These are phyloP conservation scores for Coniophora puteana DNA, from an alignment of 1,284 basidiomycete genomes.

Conservation along the genomic window DNA sequence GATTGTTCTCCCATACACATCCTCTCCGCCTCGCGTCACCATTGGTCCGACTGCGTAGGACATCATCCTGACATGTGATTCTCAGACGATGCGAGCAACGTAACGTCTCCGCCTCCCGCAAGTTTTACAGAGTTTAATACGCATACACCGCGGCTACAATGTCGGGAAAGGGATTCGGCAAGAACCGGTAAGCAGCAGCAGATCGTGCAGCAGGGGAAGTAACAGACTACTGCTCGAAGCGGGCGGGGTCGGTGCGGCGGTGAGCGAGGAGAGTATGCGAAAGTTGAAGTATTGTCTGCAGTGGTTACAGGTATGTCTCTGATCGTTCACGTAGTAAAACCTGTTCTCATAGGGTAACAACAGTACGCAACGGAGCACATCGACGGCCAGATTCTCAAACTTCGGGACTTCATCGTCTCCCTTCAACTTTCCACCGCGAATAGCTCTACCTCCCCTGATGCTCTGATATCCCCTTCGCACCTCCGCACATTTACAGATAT, in stretches of 20 bases:
- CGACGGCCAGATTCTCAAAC: constrained; percentile 80
- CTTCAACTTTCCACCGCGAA: constrained; percentile 43
- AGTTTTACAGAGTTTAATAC: constrained; percentile 9
- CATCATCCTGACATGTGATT: too few species aligned
- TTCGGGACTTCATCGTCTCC: constrained; percentile 78
- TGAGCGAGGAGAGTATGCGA: constrained; percentile 89
- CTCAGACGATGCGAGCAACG: too few species aligned
- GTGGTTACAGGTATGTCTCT: constrained; percentile 73
- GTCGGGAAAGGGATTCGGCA: constrained; percentile 15
- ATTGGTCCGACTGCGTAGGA: too few species aligned
- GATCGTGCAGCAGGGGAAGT: constrained; percentile 66
- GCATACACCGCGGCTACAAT: constrained; percentile 18
- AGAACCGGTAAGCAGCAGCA: constrained; percentile 31
- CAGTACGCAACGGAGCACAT: constrained; percentile 88
- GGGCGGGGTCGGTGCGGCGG: constrained; percentile 83
- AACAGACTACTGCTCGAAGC: constrained; percentile 84
- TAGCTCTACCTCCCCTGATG: constrained; percentile 20
- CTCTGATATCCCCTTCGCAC: constrained; percentile 47
- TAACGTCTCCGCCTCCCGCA: too few species aligned
- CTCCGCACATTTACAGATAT: constrained; percentile 69
- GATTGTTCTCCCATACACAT: too few species aligned
- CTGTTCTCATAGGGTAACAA: constrained; percentile 30
- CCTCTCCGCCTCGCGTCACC: too few species aligned
- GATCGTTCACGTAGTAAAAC: too few species aligned
- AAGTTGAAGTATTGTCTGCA: constrained; percentile 83